Percentiles rank a stretch among this genome's conserved stretches.
Evolutionary conservation across 192 early-diverging fungal species (phyloP).

Genomic region (Jimgerdemannia flammicorona): DNA sequence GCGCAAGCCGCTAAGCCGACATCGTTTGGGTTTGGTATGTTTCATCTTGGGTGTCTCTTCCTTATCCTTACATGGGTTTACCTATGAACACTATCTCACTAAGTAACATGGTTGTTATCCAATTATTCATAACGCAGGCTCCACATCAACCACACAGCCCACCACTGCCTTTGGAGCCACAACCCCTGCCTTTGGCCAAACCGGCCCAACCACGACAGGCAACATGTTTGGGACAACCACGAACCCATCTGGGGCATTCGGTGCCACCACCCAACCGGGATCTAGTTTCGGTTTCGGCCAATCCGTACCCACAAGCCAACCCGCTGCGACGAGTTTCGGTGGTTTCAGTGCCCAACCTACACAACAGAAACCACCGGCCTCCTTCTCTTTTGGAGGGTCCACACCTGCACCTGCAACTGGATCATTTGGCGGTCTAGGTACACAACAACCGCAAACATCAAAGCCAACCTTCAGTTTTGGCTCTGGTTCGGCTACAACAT

Average conservation of each 20-base stretch:
- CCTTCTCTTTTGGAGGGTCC: constrained; percentile 11
- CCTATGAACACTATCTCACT: too few relatives aligned
- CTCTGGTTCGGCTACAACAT: too few relatives aligned
- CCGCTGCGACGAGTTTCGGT: too few relatives aligned
- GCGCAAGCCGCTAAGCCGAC: constrained; percentile 19
- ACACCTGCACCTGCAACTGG: constrained; percentile 11
- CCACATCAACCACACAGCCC: constrained; percentile 11
- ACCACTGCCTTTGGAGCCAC: constrained; percentile 43
- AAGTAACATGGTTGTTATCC: not conserved
- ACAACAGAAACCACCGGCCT: too few relatives aligned
- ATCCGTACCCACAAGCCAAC: not conserved
- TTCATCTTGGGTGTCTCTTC: not conserved
- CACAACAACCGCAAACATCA: too few relatives aligned
- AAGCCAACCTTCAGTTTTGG: too few relatives aligned
- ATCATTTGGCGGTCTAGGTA: not conserved
- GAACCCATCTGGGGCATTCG: constrained; percentile 14
- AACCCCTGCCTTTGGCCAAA: constrained; percentile 36
- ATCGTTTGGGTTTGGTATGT: constrained; percentile 21
- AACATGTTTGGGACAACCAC: constrained; percentile 19
- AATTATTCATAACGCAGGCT: not conserved
- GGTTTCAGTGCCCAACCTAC: too few relatives aligned
- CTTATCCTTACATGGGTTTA: too few relatives aligned
- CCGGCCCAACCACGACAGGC: constrained; percentile 16
- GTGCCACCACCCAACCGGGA: constrained; percentile 7
- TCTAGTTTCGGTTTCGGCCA: constrained; percentile 13